Evolutionary conservation across 805 yeast species (phyloP), one percentile per base, ranked within the genome.

Genomic region (Zygosaccharomyces lentus): DNA sequence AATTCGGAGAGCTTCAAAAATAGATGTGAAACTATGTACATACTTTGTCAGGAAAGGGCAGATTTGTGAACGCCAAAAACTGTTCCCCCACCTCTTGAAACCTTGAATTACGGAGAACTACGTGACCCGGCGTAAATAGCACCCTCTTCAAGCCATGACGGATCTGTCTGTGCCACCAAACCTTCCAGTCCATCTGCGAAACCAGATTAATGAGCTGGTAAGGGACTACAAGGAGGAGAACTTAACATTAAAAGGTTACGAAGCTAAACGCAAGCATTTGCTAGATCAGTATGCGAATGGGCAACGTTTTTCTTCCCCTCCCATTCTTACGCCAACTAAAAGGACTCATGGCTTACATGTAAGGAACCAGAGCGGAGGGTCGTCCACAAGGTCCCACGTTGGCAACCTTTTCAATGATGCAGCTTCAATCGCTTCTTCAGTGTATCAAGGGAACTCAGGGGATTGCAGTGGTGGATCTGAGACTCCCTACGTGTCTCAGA

Each of bases 201-300:
- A 61, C 27, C 65, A 66, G 50, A 63, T 81, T 16, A 58, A 62
- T 24, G 72, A 68, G 31, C 66, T 81, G 24, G 69, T 71, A 10
- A 57, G 65, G 8, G 87, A 81, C 50, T 79, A 69, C 50, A 71
- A 72, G 52, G 89, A 84, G 29, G 91, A 88, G 1, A 82, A 81
- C 47, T 68, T 85, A 46, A 84, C 93, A 0, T 82, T 75, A 38
- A 85, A 84, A 58, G 91, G 93, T 1, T 85, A 81, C 59, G 68
- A 71, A 35, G 82, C 77, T 54, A 82, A 80, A 50, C 66, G 87
- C 36, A 55, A 57, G 25, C 54, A 51, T 23, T 13, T 66, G 3
- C 34, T 66, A 24, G 58, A 58, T 26, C 50, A 48, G 19, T 49
- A 50, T 37, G 52, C 53, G 1, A 42, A 47, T 26, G 41, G 52